These are phyloP conservation scores for Sarcomyxa edulis DNA, from an alignment of 768 basidiomycete genomes.

Conservation along the genomic window DNA sequence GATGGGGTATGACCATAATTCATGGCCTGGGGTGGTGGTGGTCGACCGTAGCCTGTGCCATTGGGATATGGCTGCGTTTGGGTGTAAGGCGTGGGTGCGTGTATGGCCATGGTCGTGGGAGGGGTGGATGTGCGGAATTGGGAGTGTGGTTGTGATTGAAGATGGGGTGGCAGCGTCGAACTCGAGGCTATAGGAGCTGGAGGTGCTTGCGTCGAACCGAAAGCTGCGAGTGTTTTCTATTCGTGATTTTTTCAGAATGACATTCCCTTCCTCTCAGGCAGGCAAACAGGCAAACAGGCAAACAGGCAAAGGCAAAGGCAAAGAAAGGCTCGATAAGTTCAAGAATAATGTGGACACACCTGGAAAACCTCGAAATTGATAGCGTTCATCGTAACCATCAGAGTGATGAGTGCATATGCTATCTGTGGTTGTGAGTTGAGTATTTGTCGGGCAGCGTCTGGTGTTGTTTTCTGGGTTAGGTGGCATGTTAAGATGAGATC, in stretches of 20 bases:
- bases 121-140: conserved; percentile 26
- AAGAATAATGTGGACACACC: too few relatives aligned
- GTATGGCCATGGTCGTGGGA: conserved; percentile 12
- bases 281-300: not conserved
- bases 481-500: not conserved
- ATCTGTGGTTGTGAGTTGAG: conserved; percentile 72
- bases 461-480: conserved; percentile 61
- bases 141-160: conserved; percentile 29
- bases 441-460: conserved; percentile 61
- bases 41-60: conserved; percentile 15
- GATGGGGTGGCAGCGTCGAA: conserved; percentile 44
- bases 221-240: conserved; percentile 67
- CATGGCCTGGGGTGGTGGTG: conserved; percentile 4
- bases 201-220: conserved; percentile 24
- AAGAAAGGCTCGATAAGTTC: too few relatives aligned
- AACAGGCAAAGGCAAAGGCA: not conserved
- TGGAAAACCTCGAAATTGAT: conserved; percentile 74
- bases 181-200: conserved; percentile 23
- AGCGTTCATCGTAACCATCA: conserved; percentile 76
- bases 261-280: too few relatives aligned
- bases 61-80: conserved; percentile 18
- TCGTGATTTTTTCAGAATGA: conserved; percentile 7
- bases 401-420: conserved; percentile 67
- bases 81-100: conserved; percentile 12
- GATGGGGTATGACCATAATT: conserved; percentile 2